Evolutionary conservation across 371 early-diverging fungal genomes (phyloP).

Genomic region (Syncephalastrum racemosum): DNA sequence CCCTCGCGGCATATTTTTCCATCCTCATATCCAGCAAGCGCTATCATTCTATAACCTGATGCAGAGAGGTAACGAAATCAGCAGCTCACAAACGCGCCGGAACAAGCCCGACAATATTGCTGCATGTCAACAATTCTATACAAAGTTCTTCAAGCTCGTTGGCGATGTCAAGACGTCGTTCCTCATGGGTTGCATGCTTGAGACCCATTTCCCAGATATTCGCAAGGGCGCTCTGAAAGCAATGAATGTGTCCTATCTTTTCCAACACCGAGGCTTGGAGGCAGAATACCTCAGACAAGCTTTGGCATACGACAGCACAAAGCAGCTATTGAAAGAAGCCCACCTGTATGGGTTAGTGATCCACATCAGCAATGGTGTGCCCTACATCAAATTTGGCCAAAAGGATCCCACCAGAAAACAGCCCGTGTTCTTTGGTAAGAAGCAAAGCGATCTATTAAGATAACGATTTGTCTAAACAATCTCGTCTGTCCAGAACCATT

Average conservation of each 20-base stretch:
- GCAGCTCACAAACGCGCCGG: slow-evolving; percentile 37
- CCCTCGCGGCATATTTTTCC: slow-evolving; percentile 50
- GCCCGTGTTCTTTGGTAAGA: slow-evolving; percentile 30
- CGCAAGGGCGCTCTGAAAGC: slow-evolving; percentile 75
- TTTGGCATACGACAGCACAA: slow-evolving; percentile 30
- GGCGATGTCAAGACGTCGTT: slow-evolving; percentile 59
- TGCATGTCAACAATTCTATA: slow-evolving; percentile 65
- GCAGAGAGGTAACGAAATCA: slow-evolving; percentile 58
- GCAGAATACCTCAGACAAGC: slow-evolving; percentile 30
- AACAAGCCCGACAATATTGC: slow-evolving; percentile 50
- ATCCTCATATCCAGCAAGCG: slow-evolving; percentile 69
- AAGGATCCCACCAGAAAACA: slow-evolving; percentile 21
- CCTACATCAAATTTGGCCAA: slow-evolving; percentile 32
- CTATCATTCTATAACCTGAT: slow-evolving; percentile 62
- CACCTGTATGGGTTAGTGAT: slow-evolving; percentile 32
- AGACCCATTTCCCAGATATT: slow-evolving; percentile 70
- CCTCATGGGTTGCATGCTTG: slow-evolving; percentile 75
- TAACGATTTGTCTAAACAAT: neutral
- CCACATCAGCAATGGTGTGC: slow-evolving; percentile 18
- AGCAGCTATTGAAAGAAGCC: slow-evolving; percentile 33
- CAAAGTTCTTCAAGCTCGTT: slow-evolving; percentile 68
- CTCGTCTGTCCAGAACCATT: slow-evolving; percentile 33
- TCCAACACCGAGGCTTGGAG: slow-evolving; percentile 43
- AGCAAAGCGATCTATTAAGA: neutral
- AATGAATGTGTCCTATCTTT: slow-evolving; percentile 64